These are phyloP conservation scores for Lagenidium giganteum DNA, from an alignment of 352 stramenopile genomes.

Conservation along the genomic window DNA sequence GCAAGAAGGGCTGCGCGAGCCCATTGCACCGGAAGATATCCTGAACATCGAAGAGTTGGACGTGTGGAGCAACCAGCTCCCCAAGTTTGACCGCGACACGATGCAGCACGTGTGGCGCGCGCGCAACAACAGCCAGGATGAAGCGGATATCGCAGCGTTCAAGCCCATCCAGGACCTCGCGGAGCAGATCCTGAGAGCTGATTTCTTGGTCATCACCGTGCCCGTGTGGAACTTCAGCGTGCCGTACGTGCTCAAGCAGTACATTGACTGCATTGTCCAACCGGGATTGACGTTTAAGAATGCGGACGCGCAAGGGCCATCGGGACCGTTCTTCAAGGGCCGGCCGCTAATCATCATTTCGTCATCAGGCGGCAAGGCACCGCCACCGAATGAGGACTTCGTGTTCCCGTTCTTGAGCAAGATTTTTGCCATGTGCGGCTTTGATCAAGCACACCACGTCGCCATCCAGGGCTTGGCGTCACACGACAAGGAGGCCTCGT, in stretches of 20 bases:
- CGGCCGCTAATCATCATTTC: conserved; percentile 68
- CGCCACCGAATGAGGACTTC: conserved; percentile 50
- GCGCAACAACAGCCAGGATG: conserved; percentile 54
- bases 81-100: conserved; percentile 66
- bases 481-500: conserved; percentile 62
- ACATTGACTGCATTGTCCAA: conserved; percentile 78
- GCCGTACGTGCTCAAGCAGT: conserved; percentile 79
- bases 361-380: conserved; percentile 62
- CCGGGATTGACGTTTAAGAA: conserved; percentile 64
- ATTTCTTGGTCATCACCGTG: conserved; percentile 72
- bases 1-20: conserved; percentile 16
- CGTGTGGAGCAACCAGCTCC: conserved; percentile 52
- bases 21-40: conserved; percentile 33
- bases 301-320: conserved; percentile 50
- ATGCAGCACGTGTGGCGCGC: conserved; percentile 69
- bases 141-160: conserved; percentile 48
- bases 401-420: conserved; percentile 66
- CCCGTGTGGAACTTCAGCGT: conserved; percentile 79
- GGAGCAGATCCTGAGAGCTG: conserved; percentile 55
- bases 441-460: conserved; percentile 59
- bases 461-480: conserved; percentile 55
- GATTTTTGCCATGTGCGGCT: conserved; percentile 76
- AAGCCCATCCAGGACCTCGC: conserved; percentile 57
- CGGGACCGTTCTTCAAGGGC: conserved; percentile 49
- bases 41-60: conserved; percentile 69